These are phyloP conservation scores for Candida ipomoeae DNA, from an alignment of 805 yeast genomes.

Conservation along the genomic window DNA sequence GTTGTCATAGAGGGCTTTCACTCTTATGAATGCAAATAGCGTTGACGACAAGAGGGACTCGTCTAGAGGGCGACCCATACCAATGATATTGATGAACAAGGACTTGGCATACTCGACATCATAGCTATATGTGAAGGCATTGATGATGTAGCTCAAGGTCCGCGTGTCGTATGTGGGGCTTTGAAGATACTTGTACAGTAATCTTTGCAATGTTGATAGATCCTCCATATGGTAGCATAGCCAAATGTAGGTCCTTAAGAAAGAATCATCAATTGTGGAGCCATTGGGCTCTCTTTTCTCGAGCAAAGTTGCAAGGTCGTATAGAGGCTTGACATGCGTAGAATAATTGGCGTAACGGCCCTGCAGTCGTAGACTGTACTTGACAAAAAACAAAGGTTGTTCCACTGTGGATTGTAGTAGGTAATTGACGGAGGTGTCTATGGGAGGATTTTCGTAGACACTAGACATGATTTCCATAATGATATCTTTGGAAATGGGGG, in stretches of 20 bases:
- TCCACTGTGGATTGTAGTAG: conserved; percentile 13
- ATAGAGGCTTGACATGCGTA: conserved; percentile 21
- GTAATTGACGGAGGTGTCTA: conserved; percentile 8
- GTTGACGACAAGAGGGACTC: conserved; percentile 26
- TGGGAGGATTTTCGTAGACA: conserved; percentile 12
- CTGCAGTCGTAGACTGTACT: conserved; percentile 9
- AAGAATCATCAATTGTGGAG: conserved; percentile 11
- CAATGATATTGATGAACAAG: conserved; percentile 23
- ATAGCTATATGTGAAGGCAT: conserved; percentile 29
- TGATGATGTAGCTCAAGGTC: conserved; percentile 27
- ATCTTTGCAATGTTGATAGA: conserved; percentile 19
- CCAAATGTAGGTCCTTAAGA: conserved; percentile 29
- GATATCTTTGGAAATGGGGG: conserved; percentile 7
- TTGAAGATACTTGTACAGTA: conserved; percentile 21
- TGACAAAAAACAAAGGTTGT: conserved; percentile 11
- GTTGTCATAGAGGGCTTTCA: conserved; percentile 32
- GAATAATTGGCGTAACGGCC: conserved; percentile 9
- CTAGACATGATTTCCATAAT: conserved; percentile 14
- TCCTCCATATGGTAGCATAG: conserved; percentile 36
- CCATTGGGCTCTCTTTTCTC: conserved; percentile 8
- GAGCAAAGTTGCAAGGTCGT: conserved; percentile 20
- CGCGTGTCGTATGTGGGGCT: conserved; percentile 20
- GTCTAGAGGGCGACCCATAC: conserved; percentile 21
- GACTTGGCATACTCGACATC: conserved; percentile 30
- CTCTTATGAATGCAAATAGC: conserved; percentile 21